Percentiles rank a stretch among this genome's conserved stretches.
Evolutionary conservation across 2,329 filamentous ascomycete species (phyloP).

Genomic region (Stachybotrys chlorohalonatus): DNA sequence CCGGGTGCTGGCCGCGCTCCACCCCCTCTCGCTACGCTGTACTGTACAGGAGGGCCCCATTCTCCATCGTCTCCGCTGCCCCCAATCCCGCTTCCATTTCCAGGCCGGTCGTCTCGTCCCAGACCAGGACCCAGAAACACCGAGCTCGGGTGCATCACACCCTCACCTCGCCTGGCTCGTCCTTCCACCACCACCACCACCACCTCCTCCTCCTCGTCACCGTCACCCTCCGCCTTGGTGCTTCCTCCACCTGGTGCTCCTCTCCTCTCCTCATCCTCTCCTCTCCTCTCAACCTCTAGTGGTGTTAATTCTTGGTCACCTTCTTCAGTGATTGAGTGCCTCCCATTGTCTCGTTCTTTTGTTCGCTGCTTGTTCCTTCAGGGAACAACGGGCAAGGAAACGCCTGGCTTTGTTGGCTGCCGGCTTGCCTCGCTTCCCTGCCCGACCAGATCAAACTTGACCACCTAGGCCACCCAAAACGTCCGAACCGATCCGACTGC

Average conservation of each 20-base stretch:
- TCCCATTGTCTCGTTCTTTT: neutral
- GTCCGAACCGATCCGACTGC: neutral
- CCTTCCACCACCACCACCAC: constrained; percentile 2
- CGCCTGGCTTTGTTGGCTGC: constrained; percentile 3
- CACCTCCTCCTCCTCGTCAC: constrained; percentile 4
- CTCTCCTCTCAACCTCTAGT: constrained; percentile 1
- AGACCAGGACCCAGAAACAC: neutral
- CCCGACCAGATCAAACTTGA: constrained; percentile 4
- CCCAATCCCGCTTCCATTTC: neutral
- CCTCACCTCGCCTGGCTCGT: neutral
- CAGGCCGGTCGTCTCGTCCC: neutral
- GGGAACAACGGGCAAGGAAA: constrained; percentile 1
- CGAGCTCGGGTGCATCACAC: neutral
- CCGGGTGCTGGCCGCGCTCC: neutral
- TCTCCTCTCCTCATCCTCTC: constrained; percentile 1
- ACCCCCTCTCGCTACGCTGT: neutral
- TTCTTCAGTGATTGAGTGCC: neutral
- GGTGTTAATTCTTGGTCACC: constrained; percentile 4
- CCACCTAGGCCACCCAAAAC: constrained; percentile 13
- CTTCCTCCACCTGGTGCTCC: neutral
- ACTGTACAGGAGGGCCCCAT: neutral
- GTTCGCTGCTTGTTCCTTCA: neutral
- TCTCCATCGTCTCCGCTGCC: neutral
- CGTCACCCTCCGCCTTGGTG: neutral
- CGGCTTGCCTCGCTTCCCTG: constrained; percentile 5